Percentiles rank a stretch among this genome's conserved stretches.
phyloP scores from a whole-genome alignment of 179 eudicot genomes.

The Pouteria campechiana region DNA sequence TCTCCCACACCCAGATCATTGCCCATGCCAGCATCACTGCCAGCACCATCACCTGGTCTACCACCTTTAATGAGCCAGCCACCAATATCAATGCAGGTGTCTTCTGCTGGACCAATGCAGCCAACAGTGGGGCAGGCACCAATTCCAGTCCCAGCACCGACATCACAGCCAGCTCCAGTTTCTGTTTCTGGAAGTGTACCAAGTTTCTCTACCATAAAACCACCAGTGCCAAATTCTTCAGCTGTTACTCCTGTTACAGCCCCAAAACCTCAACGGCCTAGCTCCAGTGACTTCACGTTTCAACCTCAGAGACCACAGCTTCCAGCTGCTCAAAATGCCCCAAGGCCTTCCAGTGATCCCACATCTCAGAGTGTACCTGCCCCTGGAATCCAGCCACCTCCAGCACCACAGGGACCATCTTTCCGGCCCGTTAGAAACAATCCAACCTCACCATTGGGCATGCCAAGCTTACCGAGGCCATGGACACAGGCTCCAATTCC shows the following conservation, averaged over 20 bases:
- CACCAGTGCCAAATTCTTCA: no score
- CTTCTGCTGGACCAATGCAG: no score
- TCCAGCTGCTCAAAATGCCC: slow-evolving; percentile 22
- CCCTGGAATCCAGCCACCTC: slow-evolving; percentile 19
- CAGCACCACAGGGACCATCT: slow-evolving; percentile 32
- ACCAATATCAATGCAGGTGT: no score
- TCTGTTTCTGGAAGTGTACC: slow-evolving; percentile 16
- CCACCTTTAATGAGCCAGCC: no score
- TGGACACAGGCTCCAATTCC: slow-evolving; percentile 28
- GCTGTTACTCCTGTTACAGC: slow-evolving; percentile 17
- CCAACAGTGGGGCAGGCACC: no score
- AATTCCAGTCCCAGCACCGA: no score
- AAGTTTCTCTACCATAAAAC: slow-evolving; percentile 40
- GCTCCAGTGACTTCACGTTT: slow-evolving; percentile 64
- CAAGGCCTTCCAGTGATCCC: slow-evolving; percentile 29
- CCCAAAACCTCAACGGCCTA: slow-evolving; percentile 33
- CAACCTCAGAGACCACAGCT: slow-evolving; percentile 53
- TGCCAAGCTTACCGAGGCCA: slow-evolving; percentile 46
- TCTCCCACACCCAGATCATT: no score
- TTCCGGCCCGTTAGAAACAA: slow-evolving; percentile 35
- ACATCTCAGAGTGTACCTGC: slow-evolving; percentile 22
- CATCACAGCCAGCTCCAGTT: slow-evolving; percentile 21
- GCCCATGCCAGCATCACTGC: no score
- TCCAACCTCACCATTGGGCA: slow-evolving; percentile 18
- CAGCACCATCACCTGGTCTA: no score